A percentile compares a stretch with the other conserved stretches of the same genome.
These are phyloP conservation scores for Alopecurus myosuroides DNA, from an alignment of 176 grass and related monocot genomes.

Conservation along the genomic window DNA sequence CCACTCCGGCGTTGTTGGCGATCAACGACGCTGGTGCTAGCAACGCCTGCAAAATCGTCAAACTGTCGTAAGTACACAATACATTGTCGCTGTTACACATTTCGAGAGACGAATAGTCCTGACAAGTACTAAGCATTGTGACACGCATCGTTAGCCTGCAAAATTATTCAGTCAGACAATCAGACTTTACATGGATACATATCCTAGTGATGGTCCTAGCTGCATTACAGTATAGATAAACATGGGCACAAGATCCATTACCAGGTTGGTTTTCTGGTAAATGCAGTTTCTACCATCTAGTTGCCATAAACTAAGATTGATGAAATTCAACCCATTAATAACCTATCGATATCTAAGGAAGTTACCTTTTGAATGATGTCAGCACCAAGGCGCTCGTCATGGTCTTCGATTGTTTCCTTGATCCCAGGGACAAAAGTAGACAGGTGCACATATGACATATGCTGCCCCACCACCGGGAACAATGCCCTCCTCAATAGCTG, in stretches of 20 bases:
- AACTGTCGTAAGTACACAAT: not conserved
- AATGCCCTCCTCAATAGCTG: conserved; percentile 63
- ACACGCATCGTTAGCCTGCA: not conserved
- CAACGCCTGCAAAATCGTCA: conserved; percentile 34
- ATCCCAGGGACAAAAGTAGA: conserved; percentile 44
- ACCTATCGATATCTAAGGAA: not conserved
- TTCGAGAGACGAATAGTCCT: not conserved
- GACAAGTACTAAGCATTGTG: not conserved
- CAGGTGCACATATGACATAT: conserved; percentile 52
- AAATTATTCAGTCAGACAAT: not conserved
- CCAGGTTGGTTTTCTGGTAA: not conserved
- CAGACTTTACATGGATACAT: not conserved
- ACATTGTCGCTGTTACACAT: no score
- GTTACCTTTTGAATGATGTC: conserved; percentile 64
- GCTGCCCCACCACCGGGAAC: conserved; percentile 57
- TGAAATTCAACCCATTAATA: not conserved
- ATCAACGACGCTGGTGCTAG: conserved; percentile 47
- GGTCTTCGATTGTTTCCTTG: conserved; percentile 47
- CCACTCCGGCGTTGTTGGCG: conserved; percentile 52
- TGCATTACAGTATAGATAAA: not conserved
- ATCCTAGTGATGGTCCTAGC: not conserved
- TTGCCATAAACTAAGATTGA: not conserved
- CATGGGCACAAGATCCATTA: not conserved
- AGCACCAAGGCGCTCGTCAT: conserved; percentile 50
- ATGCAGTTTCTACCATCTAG: not conserved